Conservation (phyloP, 2,329 filamentous ascomycete species). For the Fusarium sp. region DNA sequence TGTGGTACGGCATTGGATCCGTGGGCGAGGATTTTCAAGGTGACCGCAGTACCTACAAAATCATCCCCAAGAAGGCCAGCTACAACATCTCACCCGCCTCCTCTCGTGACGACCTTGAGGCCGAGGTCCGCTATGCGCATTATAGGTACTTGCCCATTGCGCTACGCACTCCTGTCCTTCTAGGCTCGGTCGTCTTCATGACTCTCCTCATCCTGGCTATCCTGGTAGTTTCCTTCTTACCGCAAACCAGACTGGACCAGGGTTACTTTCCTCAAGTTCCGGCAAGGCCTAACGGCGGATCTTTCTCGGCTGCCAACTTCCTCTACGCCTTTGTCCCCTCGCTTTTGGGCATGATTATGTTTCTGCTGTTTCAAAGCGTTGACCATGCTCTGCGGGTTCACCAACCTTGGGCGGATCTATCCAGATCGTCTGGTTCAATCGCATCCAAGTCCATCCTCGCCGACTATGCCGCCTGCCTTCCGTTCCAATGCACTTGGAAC, state of each 20-base stretch:
- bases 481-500: constrained; percentile 68
- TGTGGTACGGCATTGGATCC: constrained; percentile 83
- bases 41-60: constrained; percentile 40
- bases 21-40: constrained; percentile 50
- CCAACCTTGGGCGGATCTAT: constrained; percentile 76
- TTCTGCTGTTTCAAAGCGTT: constrained; percentile 74
- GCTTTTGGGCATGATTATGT: constrained; percentile 73
- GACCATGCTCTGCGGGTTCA: constrained; percentile 75
- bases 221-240: constrained; percentile 82
- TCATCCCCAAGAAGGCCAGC: constrained; percentile 48
- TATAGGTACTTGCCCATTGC: constrained; percentile 83
- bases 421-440: constrained; percentile 66
- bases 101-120: constrained; percentile 47
- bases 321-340: constrained; percentile 83
- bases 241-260: constrained; percentile 70
- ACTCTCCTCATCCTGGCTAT: constrained; percentile 75
- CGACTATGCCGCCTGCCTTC: constrained; percentile 76
- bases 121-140: constrained; percentile 45
- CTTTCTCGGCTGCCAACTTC: constrained; percentile 90
- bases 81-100: constrained; percentile 51
- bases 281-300: constrained; percentile 68
- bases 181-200: constrained; percentile 72
- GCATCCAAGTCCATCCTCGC: constrained; percentile 74
- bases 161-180: constrained; percentile 73
- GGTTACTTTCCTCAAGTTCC: constrained; percentile 80